These are phyloP conservation scores for Venustampulla echinocandica DNA, from an alignment of 495 filamentous ascomycete species.

Conservation along the genomic window DNA sequence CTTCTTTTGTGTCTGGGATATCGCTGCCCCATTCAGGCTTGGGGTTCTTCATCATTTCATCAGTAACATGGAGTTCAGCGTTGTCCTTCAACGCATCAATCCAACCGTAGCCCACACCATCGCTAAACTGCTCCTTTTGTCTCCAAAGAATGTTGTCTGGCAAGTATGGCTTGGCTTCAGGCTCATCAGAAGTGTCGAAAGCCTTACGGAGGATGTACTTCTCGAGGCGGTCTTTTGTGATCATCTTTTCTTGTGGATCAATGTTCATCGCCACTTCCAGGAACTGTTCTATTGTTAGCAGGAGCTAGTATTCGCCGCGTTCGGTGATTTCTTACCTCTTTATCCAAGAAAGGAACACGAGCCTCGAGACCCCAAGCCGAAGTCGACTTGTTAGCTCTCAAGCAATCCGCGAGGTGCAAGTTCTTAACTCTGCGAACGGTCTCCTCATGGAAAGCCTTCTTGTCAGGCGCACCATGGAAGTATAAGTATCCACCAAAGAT, in stretches of 20 bases:
- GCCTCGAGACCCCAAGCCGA: slow-evolving; percentile 98
- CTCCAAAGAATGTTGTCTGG: slow-evolving; percentile 93
- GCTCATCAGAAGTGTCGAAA: slow-evolving; percentile 86
- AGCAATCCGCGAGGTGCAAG: slow-evolving; percentile 88
- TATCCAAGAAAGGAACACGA: slow-evolving; percentile 95
- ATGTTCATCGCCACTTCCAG: slow-evolving; percentile 84
- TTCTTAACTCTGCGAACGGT: slow-evolving; percentile 89
- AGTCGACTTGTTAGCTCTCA: slow-evolving; percentile 97
- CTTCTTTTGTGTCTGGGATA: slow-evolving; percentile 92
- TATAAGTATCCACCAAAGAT: slow-evolving; percentile 98
- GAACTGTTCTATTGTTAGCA: slow-evolving; percentile 49
- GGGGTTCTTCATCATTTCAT: slow-evolving; percentile 95
- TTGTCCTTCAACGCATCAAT: slow-evolving; percentile 94
- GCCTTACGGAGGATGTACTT: slow-evolving; percentile 97
- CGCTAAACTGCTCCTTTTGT: slow-evolving; percentile 98
- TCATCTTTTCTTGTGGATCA: slow-evolving; percentile 91
- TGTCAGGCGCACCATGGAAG: slow-evolving; percentile 89
- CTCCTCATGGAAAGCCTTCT: slow-evolving; percentile 87
- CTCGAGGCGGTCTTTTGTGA: slow-evolving; percentile 82
- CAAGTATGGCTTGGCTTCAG: slow-evolving; percentile 69
- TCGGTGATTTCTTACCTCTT: slow-evolving; percentile 43
- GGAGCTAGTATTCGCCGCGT: neutral
- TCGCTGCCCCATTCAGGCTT: slow-evolving; percentile 90
- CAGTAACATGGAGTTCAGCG: slow-evolving; percentile 77
- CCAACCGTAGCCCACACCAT: slow-evolving; percentile 98